Conservation (phyloP, 2,329 filamentous ascomycete species). For the Paracamarosporium sp. region DNA sequence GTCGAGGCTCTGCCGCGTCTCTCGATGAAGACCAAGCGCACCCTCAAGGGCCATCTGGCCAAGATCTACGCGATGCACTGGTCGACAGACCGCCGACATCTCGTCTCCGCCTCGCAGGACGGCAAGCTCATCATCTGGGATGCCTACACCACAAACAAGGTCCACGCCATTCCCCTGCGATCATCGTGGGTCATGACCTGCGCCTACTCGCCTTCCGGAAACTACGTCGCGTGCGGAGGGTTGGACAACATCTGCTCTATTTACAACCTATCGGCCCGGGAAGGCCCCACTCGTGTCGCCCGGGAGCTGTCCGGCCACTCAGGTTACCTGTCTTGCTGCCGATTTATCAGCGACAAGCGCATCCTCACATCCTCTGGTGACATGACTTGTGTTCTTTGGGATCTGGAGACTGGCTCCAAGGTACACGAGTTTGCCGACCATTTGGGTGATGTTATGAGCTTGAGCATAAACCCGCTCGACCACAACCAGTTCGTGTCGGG, state of each 20-base stretch:
- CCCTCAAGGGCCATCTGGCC: conserved; percentile 94
- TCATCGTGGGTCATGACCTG: conserved; percentile 99
- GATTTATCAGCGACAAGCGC: conserved; percentile 97
- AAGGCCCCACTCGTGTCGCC: conserved; percentile 95
- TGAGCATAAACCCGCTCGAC: conserved; percentile 98
- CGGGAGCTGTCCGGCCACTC: conserved; percentile 96
- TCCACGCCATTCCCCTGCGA: conserved; percentile 94
- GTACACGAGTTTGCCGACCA: conserved; percentile 98
- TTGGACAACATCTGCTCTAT: conserved; percentile 99
- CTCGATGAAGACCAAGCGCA: conserved; percentile 96
- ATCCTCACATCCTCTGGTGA: conserved; percentile 98
- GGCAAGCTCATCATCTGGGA: conserved; percentile 99
- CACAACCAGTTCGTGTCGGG: conserved; percentile 99
- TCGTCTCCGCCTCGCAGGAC: conserved; percentile 97
- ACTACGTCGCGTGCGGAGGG: conserved; percentile 98
- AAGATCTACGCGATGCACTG: conserved; percentile 99
- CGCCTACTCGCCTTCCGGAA: conserved; percentile 96
- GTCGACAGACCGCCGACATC: conserved; percentile 96
- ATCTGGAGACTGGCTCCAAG: conserved; percentile 97
- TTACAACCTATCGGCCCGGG: conserved; percentile 96
- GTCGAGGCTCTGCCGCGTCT: conserved; percentile 92
- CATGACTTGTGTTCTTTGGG: conserved; percentile 99
- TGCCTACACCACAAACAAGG: conserved; percentile 99
- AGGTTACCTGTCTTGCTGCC: conserved; percentile 96
- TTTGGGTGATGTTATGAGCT: conserved; percentile 98